These are phyloP conservation scores for Teunomyces aglyptinius DNA, from an alignment of 805 yeast genomes.

Conservation along the genomic window DNA sequence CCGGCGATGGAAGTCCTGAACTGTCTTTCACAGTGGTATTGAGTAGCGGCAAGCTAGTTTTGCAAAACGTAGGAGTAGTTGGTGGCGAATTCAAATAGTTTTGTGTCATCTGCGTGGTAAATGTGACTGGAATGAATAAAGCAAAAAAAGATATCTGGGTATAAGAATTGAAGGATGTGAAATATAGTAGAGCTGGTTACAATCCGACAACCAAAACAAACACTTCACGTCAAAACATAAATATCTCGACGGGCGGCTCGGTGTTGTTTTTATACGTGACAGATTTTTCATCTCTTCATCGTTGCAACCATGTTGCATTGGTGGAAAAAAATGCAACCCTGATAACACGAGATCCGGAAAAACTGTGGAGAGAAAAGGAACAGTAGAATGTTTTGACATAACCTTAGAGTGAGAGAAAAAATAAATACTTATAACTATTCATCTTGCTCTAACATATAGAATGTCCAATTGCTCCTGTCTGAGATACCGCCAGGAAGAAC, in stretches of 20 bases:
- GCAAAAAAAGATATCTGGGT: not conserved
- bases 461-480: too few species aligned
- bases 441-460: too few species aligned
- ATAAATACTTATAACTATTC: too few species aligned
- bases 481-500: too few species aligned
- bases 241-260: not conserved
- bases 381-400: too few species aligned
- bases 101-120: constrained; percentile 6
- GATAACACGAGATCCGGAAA: not conserved
- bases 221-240: not conserved
- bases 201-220: not conserved
- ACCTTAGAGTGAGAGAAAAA: too few species aligned
- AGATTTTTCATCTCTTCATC: not conserved
- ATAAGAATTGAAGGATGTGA: not conserved
- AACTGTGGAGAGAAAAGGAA: not conserved
- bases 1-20: constrained; percentile 1
- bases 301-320: constrained; percentile 2
- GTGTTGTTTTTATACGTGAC: constrained; percentile 3
- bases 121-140: not conserved
- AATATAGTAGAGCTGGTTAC: not conserved
- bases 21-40: not conserved
- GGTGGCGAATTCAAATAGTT: constrained; percentile 13
- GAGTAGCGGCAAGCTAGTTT: constrained; percentile 1
- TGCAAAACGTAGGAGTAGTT: constrained; percentile 10
- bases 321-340: constrained; percentile 1